Evolutionary conservation across 495 filamentous ascomycete genomes (phyloP), one percentile per base, ranked within the genome.

Genomic region (Aspergillus baeticus): DNA sequence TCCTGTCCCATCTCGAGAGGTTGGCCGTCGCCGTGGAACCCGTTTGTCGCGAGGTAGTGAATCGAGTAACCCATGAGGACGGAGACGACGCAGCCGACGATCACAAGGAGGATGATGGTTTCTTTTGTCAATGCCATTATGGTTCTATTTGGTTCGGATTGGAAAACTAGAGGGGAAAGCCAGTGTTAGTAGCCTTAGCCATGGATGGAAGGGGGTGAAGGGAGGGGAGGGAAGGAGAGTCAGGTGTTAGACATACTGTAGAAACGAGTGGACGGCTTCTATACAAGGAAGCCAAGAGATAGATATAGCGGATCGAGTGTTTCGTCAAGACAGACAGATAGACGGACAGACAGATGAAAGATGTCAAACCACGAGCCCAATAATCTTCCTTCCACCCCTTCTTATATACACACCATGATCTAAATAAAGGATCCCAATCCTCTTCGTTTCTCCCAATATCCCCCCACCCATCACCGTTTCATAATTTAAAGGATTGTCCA

Each of bases 1-100:
- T 69, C 66, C 6, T 43, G 14, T 13, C 51, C 36, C 39, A 65
- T 57, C 10, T 66, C 63, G 0, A 15, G 34, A 0, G 49, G 17
- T 11, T 23, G 13, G 2, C 46, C 20, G 3, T 54, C 39, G 37
- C 56, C 57, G 5, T 35, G 31, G 18, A 66, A 69, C 1, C 62
- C 62, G 38, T 57, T 60, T 1, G 62, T 63, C 0, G 58, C 53
- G 2, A 69, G 46, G 17, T 22, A 62, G 38, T 65, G 58, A 17
- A 68, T 52, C 0, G 63, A 60, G 51, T 66, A 69, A 10, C 56
- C 62, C 20, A 65, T 52, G 7, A 66, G 57, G 18, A 55, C 37
- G 33, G 77, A 13, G 5, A 59, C 60, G 1, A 64, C 18, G 17
- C 61, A 63, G 36, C 66, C 63, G 23, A 65, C 26, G 20, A 69